Conservation (phyloP, 192 early-diverging fungal genomes). For the Backusella mclennaniae region DNA sequence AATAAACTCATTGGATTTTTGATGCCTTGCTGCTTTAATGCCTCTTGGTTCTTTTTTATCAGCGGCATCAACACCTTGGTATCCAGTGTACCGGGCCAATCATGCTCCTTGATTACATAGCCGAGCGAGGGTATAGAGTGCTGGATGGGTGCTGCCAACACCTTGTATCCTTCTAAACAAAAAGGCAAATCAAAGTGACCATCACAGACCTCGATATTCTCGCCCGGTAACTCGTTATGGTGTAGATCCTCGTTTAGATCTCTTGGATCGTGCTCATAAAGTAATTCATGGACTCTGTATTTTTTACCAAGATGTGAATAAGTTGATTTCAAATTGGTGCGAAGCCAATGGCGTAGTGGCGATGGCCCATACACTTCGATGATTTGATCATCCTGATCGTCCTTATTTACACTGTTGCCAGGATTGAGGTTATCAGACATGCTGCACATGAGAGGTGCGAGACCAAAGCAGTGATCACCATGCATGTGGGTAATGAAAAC, state of each 20-base stretch:
- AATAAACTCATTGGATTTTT: slow-evolving; percentile 50
- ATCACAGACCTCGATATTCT: slow-evolving; percentile 9
- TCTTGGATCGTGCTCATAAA: slow-evolving; percentile 22
- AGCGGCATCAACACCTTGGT: slow-evolving; percentile 37
- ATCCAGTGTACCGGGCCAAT: slow-evolving; percentile 39
- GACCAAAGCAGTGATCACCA: slow-evolving; percentile 54
- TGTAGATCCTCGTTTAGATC: slow-evolving; percentile 18
- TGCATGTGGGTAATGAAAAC: slow-evolving; percentile 55
- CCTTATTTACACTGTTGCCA: background rate
- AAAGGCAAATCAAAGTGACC: background rate
- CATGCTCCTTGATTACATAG: slow-evolving; percentile 43
- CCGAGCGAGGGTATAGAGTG: slow-evolving; percentile 57
- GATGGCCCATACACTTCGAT: slow-evolving; percentile 54
- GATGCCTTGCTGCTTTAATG: slow-evolving; percentile 30
- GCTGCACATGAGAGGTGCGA: slow-evolving; percentile 49
- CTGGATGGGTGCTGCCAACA: slow-evolving; percentile 42
- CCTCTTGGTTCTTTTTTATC: slow-evolving; percentile 37
- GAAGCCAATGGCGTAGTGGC: slow-evolving; percentile 39
- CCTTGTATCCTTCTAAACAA: slow-evolving; percentile 1
- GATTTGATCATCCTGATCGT: background rate
- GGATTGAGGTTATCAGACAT: slow-evolving; percentile 25
- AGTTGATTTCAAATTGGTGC: slow-evolving; percentile 36
- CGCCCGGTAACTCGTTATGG: slow-evolving; percentile 19
- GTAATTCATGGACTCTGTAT: slow-evolving; percentile 47
- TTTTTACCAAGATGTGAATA: slow-evolving; percentile 36